Conservation (phyloP, 2,329 filamentous ascomycete species). For the Hirsutella minnesotensis region DNA sequence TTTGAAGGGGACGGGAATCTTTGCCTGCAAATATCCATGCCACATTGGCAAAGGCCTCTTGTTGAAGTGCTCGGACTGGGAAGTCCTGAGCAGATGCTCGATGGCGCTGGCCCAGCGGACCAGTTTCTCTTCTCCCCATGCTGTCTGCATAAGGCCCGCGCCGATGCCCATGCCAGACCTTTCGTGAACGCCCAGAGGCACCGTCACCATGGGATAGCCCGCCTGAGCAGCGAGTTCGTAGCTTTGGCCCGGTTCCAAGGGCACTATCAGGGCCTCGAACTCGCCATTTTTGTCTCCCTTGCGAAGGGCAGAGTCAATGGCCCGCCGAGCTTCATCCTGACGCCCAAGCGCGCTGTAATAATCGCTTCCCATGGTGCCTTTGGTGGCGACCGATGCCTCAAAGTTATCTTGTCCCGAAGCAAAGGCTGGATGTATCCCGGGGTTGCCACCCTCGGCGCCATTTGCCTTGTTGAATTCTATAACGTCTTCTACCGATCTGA, state of each 20-base stretch:
- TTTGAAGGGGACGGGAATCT: conserved; percentile 3
- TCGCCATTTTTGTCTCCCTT: conserved; percentile 20
- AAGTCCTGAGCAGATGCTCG: conserved; percentile 38
- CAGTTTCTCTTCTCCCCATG: conserved; percentile 45
- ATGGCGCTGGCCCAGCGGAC: conserved; percentile 52
- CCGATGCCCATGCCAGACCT: conserved; percentile 50
- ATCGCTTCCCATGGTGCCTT: conserved; percentile 49
- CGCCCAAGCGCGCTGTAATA: conserved; percentile 55
- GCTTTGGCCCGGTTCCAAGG: conserved; percentile 54
- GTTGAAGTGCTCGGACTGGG: not conserved
- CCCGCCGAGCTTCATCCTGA: conserved; percentile 45
- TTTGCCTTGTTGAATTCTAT: conserved; percentile 53
- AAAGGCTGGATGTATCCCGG: conserved; percentile 51
- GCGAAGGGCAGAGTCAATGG: conserved; percentile 56
- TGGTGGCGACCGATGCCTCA: conserved; percentile 46
- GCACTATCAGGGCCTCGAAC: conserved; percentile 55
- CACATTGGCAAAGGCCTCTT: not conserved
- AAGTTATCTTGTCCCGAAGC: conserved; percentile 62
- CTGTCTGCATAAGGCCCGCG: conserved; percentile 45
- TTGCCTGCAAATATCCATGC: too few relatives aligned
- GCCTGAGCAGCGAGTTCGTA: conserved; percentile 64
- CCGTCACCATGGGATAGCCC: conserved; percentile 60
- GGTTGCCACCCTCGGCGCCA: conserved; percentile 54
- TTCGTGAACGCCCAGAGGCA: conserved; percentile 48
- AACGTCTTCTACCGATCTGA: conserved; percentile 52